A percentile compares a stretch with the other conserved stretches of the same genome.
Evolutionary conservation across 2,329 filamentous ascomycete species (phyloP).

Genomic region (Microthyrium microscopicum): DNA sequence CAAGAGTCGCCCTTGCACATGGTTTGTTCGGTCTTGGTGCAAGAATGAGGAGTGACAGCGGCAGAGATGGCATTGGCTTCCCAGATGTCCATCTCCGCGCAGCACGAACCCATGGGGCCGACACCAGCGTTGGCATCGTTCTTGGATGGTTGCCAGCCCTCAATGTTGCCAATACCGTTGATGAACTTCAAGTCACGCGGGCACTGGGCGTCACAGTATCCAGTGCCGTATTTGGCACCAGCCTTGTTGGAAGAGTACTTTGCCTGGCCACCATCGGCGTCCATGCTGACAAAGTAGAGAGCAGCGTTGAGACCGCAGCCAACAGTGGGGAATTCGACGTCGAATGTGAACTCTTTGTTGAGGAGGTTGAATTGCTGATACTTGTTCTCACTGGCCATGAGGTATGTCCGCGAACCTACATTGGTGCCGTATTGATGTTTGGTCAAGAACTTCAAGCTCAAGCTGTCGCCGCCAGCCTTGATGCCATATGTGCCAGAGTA

Average conservation of each 20-base stretch:
- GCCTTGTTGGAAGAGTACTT: constrained; percentile 33
- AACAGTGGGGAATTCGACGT: constrained; percentile 38
- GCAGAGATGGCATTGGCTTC: constrained; percentile 50
- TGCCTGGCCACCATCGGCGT: constrained; percentile 39
- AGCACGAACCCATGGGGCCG: constrained; percentile 43
- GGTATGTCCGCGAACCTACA: constrained; percentile 25
- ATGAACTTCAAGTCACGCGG: constrained; percentile 35
- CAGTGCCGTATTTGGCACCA: constrained; percentile 42
- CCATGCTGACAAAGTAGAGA: constrained; percentile 49
- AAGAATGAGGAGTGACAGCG: constrained; percentile 50
- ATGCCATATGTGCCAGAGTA: constrained; percentile 29
- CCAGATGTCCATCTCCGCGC: constrained; percentile 54
- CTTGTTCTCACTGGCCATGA: constrained; percentile 23
- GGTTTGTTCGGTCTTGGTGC: constrained; percentile 32
- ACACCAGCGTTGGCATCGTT: constrained; percentile 39
- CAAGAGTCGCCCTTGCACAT: constrained; percentile 33
- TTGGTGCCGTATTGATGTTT: constrained; percentile 27
- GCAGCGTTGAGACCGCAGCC: constrained; percentile 58
- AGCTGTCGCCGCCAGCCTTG: constrained; percentile 32
- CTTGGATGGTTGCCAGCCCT: constrained; percentile 33
- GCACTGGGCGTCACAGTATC: constrained; percentile 32
- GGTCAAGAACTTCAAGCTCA: constrained; percentile 42
- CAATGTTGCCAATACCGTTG: constrained; percentile 39
- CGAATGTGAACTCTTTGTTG: constrained; percentile 25
- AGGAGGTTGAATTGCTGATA: constrained; percentile 26